phyloP scores from a whole-genome alignment of 371 early-diverging fungal genomes.

The Phascolomyces articulosus region DNA sequence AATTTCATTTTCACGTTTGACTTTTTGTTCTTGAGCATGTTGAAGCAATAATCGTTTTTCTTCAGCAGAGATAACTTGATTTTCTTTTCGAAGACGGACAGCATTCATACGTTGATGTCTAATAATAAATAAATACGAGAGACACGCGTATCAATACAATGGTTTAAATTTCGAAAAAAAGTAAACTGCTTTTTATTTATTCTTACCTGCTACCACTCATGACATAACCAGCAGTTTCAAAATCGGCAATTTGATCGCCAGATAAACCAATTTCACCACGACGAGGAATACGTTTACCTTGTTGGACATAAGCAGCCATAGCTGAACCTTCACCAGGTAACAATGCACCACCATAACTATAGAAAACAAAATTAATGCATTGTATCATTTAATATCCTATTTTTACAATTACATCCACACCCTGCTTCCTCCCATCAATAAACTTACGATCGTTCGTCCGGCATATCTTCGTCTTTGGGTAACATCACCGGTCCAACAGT shows the following conservation, averaged over 20 bases:
- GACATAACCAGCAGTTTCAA: constrained; percentile 90
- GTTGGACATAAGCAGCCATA: constrained; percentile 76
- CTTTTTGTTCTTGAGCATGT: constrained; percentile 82
- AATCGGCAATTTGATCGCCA: constrained; percentile 80
- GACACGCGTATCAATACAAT: no score
- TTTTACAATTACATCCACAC: no score
- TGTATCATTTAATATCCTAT: no score
- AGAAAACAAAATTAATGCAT: constrained; percentile 1
- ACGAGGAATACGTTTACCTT: constrained; percentile 95
- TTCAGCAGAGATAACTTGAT: constrained; percentile 89
- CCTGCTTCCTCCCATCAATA: no score
- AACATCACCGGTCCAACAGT: constrained; percentile 66
- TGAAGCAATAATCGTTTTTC: constrained; percentile 82
- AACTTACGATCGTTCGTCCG: constrained; percentile 57
- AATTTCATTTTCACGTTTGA: constrained; percentile 88
- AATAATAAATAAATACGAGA: constrained; percentile 1
- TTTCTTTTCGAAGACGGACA: constrained; percentile 94
- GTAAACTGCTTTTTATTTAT: no score
- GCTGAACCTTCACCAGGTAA: constrained; percentile 60
- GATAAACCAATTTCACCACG: constrained; percentile 96
- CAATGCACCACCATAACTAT: constrained; percentile 76
- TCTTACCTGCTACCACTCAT: constrained; percentile 94
- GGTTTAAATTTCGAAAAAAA: no score
- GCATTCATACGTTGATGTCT: constrained; percentile 95
- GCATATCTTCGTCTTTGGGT: constrained; percentile 50